Percentiles rank a stretch among this genome's conserved stretches.
Evolutionary conservation across 164 flowering plant genomes (phyloP).

Genomic region (Saururus chinensis): DNA sequence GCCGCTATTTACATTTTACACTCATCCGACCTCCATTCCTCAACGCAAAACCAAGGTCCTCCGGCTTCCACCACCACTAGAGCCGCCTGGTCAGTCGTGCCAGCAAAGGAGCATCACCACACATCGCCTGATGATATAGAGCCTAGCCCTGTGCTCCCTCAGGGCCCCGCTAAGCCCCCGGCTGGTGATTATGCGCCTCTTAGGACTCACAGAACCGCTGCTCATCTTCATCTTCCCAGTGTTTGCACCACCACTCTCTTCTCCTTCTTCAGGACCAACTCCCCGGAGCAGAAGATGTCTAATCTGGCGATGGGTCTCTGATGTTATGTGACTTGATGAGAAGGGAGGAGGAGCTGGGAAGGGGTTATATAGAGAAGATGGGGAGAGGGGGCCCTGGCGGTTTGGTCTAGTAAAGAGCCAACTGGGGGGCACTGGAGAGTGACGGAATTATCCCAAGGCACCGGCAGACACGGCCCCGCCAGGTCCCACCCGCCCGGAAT

Average conservation of each 20-base stretch:
- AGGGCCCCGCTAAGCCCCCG: conserved; percentile 54
- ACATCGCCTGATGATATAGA: conserved; percentile 11
- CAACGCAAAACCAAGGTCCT: neutral
- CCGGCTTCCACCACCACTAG: neutral
- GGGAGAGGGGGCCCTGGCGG: conserved; percentile 18
- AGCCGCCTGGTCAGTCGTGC: conserved; percentile 6
- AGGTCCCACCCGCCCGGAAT: conserved; percentile 22
- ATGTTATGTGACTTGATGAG: neutral
- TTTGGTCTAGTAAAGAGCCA: conserved; percentile 30
- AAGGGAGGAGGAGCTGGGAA: neutral
- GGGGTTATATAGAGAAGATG: conserved; percentile 15
- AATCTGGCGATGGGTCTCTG: neutral
- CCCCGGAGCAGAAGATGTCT: neutral
- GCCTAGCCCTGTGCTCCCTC: conserved; percentile 28
- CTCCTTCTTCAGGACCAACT: neutral
- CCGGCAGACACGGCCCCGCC: conserved; percentile 19
- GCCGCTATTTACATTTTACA: conserved; percentile 6
- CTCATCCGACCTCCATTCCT: neutral
- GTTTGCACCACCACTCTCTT: too few relatives aligned
- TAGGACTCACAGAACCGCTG: conserved; percentile 26
- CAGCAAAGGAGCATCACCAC: conserved; percentile 14
- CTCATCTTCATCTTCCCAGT: conserved; percentile 15
- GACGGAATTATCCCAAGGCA: conserved; percentile 24
- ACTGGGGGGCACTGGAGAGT: conserved; percentile 27
- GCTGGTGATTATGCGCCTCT: conserved; percentile 29